Evolutionary conservation across 805 yeast species (phyloP).

Genomic region (Metschnikowia henanensis): DNA sequence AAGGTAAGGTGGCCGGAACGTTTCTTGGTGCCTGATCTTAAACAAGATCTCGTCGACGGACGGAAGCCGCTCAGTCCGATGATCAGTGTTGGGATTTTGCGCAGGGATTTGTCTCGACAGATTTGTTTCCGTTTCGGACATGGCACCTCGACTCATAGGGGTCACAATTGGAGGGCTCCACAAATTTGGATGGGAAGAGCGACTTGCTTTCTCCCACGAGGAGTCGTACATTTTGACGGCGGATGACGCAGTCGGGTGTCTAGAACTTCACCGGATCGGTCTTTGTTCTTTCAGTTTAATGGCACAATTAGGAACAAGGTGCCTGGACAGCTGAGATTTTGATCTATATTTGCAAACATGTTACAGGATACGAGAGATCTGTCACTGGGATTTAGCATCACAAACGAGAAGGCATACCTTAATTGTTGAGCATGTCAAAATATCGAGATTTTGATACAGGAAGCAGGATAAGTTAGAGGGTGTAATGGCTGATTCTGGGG

Average conservation of each 20-base stretch:
- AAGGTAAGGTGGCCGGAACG: neutral
- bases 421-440: slow-evolving; percentile 8
- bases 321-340: neutral
- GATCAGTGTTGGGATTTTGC: neutral
- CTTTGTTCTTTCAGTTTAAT: neutral
- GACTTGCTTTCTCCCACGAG: slow-evolving; percentile 13
- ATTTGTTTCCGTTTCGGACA: slow-evolving; percentile 6
- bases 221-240: slow-evolving; percentile 12
- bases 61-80: slow-evolving; percentile 9
- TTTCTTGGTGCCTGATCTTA: slow-evolving; percentile 9
- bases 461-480: slow-evolving; percentile 5
- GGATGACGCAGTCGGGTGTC: slow-evolving; percentile 3
- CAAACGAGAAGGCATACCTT: slow-evolving; percentile 8
- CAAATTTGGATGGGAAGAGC: slow-evolving; percentile 11
- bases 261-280: slow-evolving; percentile 1
- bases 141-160: slow-evolving; percentile 4
- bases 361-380: slow-evolving; percentile 2
- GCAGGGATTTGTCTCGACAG: slow-evolving; percentile 1
- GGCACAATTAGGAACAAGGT: neutral
- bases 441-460: slow-evolving; percentile 3
- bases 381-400: neutral
- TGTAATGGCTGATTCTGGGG: neutral
- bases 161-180: slow-evolving; percentile 14
- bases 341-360: slow-evolving; percentile 6
- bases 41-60: slow-evolving; percentile 13